Base-by-base conservation (phyloP, 1,284 basidiomycete species). In the Apiotrichum porosum region DNA sequence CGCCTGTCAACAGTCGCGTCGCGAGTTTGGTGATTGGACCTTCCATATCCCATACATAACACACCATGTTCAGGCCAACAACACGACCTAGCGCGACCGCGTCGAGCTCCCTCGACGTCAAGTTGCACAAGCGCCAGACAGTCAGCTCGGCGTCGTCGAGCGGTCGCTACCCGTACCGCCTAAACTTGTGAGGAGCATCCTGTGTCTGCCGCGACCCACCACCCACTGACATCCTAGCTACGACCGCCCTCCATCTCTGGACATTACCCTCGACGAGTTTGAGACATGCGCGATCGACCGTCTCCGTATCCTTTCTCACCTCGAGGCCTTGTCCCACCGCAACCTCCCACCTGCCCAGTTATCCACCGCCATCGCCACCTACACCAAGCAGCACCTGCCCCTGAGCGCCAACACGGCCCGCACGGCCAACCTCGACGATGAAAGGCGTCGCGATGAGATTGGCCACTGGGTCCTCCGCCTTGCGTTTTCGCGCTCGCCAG, bases 201-300 rank as follows among this genome's bases (percentile, higher is more conserved):
- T 6, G n/a, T 39, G 24, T n/a, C n/a, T n/a, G n/a, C n/a, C n/a
- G n/a, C n/a, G n/a, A n/a, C n/a, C 24, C 14, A 34, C 14, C 6
- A 18, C 9, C 4, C 43, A 12, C 42, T 38, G 24, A 52, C 47
- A 17, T 12, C 12, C 22, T 54, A 92, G 89, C 73, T 97, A 98
- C 65, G 82, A 89, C 54, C 76, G 73, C n/a, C 88, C 92, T 13
- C 94, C 94, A 6, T 67, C 80, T 14, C 84, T 85, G 39, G 93
- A 98, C 62, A 85, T 98, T 24, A 94, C 92, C 2, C 80, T 98
- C 18, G 95, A 98, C 66, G 88, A 97, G 57, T 98, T 99, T 61
- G 95, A 99, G 73, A 84, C 80, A 3, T 90, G 82, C 69, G 95
- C 94, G 0, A 80, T 99, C 19, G 84, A 94, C 58, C 79, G 95